Evolutionary conservation across 2,329 filamentous ascomycete species (phyloP), one percentile per base, ranked within the genome.

Genomic region (Metarhizium brunneum): DNA sequence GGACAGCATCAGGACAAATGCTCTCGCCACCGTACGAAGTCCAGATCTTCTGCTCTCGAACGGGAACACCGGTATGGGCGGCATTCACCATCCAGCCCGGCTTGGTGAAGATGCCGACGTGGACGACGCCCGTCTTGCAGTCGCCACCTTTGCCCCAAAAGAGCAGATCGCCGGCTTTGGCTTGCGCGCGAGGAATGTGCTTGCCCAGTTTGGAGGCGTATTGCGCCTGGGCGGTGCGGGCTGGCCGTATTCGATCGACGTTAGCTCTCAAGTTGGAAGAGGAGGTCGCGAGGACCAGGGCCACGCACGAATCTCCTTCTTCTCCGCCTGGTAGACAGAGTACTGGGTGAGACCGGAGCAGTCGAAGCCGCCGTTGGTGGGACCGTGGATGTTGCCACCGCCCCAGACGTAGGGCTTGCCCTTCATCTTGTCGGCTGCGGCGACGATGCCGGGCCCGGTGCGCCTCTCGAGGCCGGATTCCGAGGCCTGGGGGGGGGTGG

Each of bases 331-430:
- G 54, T 58, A 61, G 47, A 61, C 58, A 30, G 58, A 47, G 47
- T 58, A 61, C 47, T 59, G 59, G 16, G 59, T 61, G 16, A 61
- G 58, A 43, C 57, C 59, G 38, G 59, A 61, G 56, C 59, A 61
- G 50, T 60, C 59, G 47, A 45, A 61, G 49, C 59, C 59, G 47
- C 59, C 59, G 18, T 61, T 56, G 54, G 59, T 55, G 8, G 54
- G 54, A 16, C 59, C 59, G 7, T 58, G 52, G 56, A 56, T 58
- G 50, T 56, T 56, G 45, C 59, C 59, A 38, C 57, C 59, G 30
- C 59, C 59, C 35, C 50, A 60, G 53, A 60, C 56, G 51, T 58
- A 59, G 6, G 53, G 54, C 35, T 55, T 47, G 49, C 59, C 57
- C 16, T 56, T 51, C 53, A 58, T 51, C 32, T 51, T 56, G 25